Evolutionary conservation across 768 basidiomycete species (phyloP).

Genomic region (Mycena galopus): DNA sequence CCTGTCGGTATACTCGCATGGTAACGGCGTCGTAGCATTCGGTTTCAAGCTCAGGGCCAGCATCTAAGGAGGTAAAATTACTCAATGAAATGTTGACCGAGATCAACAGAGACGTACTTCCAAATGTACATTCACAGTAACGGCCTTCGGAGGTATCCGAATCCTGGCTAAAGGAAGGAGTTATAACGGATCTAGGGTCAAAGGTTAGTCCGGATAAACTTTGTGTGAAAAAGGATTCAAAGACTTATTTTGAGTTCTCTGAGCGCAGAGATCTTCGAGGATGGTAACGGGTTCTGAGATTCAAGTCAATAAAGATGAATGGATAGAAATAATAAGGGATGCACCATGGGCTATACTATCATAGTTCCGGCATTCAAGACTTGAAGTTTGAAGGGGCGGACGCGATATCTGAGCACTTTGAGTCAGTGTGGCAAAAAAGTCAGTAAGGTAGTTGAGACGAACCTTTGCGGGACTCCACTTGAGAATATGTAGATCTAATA

Average conservation of each 20-base stretch:
- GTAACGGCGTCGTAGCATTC: constrained; percentile 1
- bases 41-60: background rate
- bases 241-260: background rate
- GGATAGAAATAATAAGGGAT: background rate
- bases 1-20: background rate
- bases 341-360: too few relatives aligned
- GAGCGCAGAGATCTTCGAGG: background rate
- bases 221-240: background rate
- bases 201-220: background rate
- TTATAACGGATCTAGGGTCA: background rate
- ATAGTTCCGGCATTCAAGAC: too few relatives aligned
- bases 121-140: background rate
- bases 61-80: background rate
- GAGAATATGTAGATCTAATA: too few relatives aligned
- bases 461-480: too few relatives aligned
- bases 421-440: too few relatives aligned
- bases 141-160: background rate
- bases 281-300: too few relatives aligned
- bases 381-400: too few relatives aligned
- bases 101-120: background rate
- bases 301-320: too few relatives aligned
- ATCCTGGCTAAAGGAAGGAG: background rate
- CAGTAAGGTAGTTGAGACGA: too few relatives aligned
- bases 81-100: background rate
- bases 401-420: too few relatives aligned